A percentile compares a stretch with the other conserved stretches of the same genome.
phyloP scores from a whole-genome alignment of 2,329 filamentous ascomycete genomes.

The Rhynchosporium graminicola region DNA sequence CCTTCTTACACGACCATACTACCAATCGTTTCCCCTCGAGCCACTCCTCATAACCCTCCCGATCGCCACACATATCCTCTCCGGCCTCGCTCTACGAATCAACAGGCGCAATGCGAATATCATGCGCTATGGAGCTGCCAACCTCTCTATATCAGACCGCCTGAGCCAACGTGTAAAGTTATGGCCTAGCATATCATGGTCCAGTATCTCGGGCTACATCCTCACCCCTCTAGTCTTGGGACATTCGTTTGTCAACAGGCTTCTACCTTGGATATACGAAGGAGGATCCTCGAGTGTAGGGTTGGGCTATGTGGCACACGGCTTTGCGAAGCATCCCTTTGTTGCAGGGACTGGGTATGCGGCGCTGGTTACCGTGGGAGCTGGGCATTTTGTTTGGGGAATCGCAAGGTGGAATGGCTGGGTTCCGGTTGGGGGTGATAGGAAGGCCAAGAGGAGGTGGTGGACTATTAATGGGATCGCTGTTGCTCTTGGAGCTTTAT shows the following conservation, averaged over 20 bases:
- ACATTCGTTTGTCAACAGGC: slow-evolving; percentile 75
- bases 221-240: slow-evolving; percentile 65
- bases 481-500: slow-evolving; percentile 61
- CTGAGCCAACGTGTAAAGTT: slow-evolving; percentile 40
- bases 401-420: slow-evolving; percentile 78
- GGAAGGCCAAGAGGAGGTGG: slow-evolving; percentile 63
- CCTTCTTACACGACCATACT: slow-evolving; percentile 86
- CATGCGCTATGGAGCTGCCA: slow-evolving; percentile 72
- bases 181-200: slow-evolving; percentile 68
- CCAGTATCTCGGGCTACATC: slow-evolving; percentile 71
- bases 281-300: slow-evolving; percentile 87
- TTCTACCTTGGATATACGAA: slow-evolving; percentile 73
- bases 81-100: slow-evolving; percentile 75
- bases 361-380: slow-evolving; percentile 65
- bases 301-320: slow-evolving; percentile 80
- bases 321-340: slow-evolving; percentile 70
- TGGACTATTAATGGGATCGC: slow-evolving; percentile 69
- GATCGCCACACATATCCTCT: slow-evolving; percentile 71
- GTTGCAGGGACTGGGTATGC: slow-evolving; percentile 70
- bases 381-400: slow-evolving; percentile 82
- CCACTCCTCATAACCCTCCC: slow-evolving; percentile 78
- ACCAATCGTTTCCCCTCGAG: slow-evolving; percentile 81
- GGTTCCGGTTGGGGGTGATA: slow-evolving; percentile 57
- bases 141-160: slow-evolving; percentile 49
- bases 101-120: slow-evolving; percentile 72